phyloP scores from a whole-genome alignment of 129 eudicot species.

The Smallanthus sonchifolius region DNA sequence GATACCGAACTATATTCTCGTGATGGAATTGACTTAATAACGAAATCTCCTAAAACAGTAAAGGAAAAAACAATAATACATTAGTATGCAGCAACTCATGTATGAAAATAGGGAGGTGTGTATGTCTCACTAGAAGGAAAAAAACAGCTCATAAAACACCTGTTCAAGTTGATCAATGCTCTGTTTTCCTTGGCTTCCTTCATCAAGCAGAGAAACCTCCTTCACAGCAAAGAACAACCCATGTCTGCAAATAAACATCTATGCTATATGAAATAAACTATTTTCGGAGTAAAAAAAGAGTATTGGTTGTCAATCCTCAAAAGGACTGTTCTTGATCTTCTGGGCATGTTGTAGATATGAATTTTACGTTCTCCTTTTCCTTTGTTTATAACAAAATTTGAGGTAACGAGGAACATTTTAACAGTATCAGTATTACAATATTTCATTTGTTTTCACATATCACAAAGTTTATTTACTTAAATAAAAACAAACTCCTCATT shows the following conservation, averaged over 20 bases:
- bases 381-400: background rate
- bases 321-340: background rate
- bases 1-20: constrained; percentile 63
- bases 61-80: background rate
- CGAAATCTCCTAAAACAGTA: constrained; percentile 51
- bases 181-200: constrained; percentile 58
- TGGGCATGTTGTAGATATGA: background rate
- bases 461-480: background rate
- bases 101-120: background rate
- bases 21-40: constrained; percentile 60
- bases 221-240: constrained; percentile 76
- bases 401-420: background rate
- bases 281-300: background rate
- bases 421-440: background rate
- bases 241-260: constrained; percentile 42
- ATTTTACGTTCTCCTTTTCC: background rate
- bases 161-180: constrained; percentile 60
- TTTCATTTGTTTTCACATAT: background rate
- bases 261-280: background rate
- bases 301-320: background rate
- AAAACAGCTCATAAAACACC: constrained; percentile 27
- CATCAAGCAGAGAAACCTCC: constrained; percentile 69
- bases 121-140: no score
- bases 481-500: background rate
- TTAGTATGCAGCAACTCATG: background rate